Evolutionary conservation across 2,329 filamentous ascomycete species (phyloP), one percentile per base, ranked within the genome.

Genomic region (Fusarium falciforme): DNA sequence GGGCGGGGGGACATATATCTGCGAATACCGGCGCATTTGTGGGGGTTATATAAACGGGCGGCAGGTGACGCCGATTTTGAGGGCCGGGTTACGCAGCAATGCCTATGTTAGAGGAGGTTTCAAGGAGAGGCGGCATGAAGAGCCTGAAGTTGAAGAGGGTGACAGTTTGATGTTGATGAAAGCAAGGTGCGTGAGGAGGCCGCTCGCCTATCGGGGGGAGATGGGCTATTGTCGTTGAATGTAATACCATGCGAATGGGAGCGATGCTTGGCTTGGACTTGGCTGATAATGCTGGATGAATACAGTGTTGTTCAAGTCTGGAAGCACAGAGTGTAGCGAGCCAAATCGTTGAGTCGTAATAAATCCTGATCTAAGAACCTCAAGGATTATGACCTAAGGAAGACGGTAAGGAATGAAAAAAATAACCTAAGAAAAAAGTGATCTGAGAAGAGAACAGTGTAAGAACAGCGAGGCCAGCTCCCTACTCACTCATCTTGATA

Each of bases 221-320:
- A 22, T 60, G 47, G 33, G 36, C 20, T 54, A 35, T 52, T 16
- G 42, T 40, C 25, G 47, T 55, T 35, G 36, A 61, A 38, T 61
- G 57, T 61, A 66, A 66, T 55, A 61, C 22, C 64, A 61, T 66
- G 35, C 25, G 35, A 55, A 55, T 35, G 20, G 44, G 55, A 33
- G 42, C 27, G 47, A 64, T 35, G 27, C 8, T 27, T 27, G 25
- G 40, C 20, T 42, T 57, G 35, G 49, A 11, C 35, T 33, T 55
- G 14, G 36, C 35, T 40, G 16, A 54, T 52, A 31, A 35, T 27
- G 29, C 33, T 59, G 55, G 22, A 40, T 47, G 38, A 44, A 61
- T 44, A 12, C n/a, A 47, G 25, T 61, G 9, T 44, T 17, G 29
- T 31, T 44, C 38, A 44, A 42, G 44, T n/a, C 44, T 49, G 25